These are phyloP conservation scores for Phalaenopsis aphrodite DNA, from an alignment of 106 monocot genomes.

Conservation along the genomic window DNA sequence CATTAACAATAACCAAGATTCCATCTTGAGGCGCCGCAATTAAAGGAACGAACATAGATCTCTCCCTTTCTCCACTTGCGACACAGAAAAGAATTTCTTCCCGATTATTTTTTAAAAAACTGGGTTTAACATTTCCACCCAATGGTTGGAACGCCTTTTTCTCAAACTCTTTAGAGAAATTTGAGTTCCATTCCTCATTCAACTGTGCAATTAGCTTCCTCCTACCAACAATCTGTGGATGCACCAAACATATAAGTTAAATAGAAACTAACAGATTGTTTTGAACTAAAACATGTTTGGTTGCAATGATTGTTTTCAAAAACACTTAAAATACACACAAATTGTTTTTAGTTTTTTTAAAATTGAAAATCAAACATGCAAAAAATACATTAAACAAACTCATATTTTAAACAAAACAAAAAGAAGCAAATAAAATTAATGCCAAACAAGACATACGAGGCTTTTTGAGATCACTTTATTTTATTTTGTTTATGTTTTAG, in stretches of 20 bases:
- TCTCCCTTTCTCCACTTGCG: slow-evolving; percentile 33
- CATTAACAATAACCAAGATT: slow-evolving; percentile 50
- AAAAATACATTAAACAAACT: too few species aligned
- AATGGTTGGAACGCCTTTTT: slow-evolving; percentile 15
- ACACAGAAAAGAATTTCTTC: slow-evolving; percentile 61
- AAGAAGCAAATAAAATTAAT: too few species aligned
- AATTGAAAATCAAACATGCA: too few species aligned
- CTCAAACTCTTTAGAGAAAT: slow-evolving; percentile 26
- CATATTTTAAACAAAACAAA: too few species aligned
- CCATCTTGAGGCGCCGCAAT: slow-evolving; percentile 37
- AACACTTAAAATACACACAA: too few species aligned
- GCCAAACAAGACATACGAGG: too few species aligned
- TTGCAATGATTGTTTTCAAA: too few species aligned
- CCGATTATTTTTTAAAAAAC: slow-evolving; percentile 12
- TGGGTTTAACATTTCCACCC: slow-evolving; percentile 14
- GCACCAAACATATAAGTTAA: slow-evolving; percentile 3
- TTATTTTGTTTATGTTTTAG: too few species aligned
- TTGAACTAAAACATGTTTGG: too few species aligned
- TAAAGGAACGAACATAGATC: slow-evolving; percentile 36
- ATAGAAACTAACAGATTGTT: neutral
- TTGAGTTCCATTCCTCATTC: slow-evolving; percentile 46
- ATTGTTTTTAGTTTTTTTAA: too few species aligned
- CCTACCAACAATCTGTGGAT: slow-evolving; percentile 41
- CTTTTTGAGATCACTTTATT: too few species aligned
- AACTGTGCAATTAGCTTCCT: slow-evolving; percentile 48